Evolutionary conservation across 2,329 filamentous ascomycete genomes (phyloP), one percentile per base, ranked within the genome.

Genomic region (Pestalotiopsis sp.): DNA sequence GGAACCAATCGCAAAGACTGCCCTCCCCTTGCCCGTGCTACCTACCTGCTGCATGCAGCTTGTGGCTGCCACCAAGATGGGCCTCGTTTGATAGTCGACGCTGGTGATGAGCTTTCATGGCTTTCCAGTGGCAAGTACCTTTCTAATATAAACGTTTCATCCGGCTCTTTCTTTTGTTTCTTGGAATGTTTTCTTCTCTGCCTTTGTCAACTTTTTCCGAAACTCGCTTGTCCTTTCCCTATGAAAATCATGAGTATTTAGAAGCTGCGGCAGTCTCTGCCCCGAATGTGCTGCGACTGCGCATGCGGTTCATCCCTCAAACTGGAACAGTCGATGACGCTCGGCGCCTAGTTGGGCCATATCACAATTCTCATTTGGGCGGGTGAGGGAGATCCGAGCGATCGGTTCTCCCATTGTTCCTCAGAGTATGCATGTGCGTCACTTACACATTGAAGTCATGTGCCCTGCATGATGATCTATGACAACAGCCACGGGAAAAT

Each of bases 131-230:
- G 70, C 72, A 67, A 70, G 74, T 74, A 71, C 72, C 70, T 74
- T 69, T 71, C 71, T 69, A 72, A 71, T 71, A 75, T 76, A 72
- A 75, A 71, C n/a, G 45, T 52, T 52, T 23, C 45, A 52, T 52
- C n/a, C 45, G 3, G 3, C 20, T 52, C 45, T 52, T 52, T 52
- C 45, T 52, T 52, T 52, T 52, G 7, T 52, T 36, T 52, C 45
- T 52, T 52, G 17, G 17, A 20, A 7, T 14, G 3, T 52, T 52
- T 52, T 52, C 45, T 52, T 52, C 45, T 52, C 45, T 11, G 7
- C 23, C 45, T 7, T 23, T 2, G n/a, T 20, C 45, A 20, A n/a
- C 45, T 52, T 52, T 52, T 17, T 52, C 20, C 45, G 45, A 52
- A 58, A 59, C 64, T 66, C 64, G 41, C 27, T 65, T 25, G 66